Evolutionary conservation across 2,329 filamentous ascomycete genomes (phyloP), one percentile per base, ranked within the genome.

Genomic region (Waltergamsia citrina): DNA sequence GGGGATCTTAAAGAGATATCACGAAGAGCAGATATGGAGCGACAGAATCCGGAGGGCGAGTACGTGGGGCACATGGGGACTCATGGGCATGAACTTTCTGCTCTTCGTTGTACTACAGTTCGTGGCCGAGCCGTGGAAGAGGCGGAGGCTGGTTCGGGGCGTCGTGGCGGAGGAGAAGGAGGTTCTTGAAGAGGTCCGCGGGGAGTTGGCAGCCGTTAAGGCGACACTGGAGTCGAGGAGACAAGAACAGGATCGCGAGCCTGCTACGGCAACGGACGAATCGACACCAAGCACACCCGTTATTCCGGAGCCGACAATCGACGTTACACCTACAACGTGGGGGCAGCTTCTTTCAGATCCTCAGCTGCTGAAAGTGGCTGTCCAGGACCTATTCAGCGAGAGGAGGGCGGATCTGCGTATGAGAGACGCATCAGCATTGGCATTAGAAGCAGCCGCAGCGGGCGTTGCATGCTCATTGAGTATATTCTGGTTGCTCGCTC

Each of bases 21-120:
- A 98, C 57, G 92, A 98, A 62, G 92, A 98, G 64, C 92, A 98
- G 63, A 93, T 98, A 37, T 98, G 92, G 92, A 94, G 85, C 52
- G 92, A 98, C 56, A 90, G 94, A 47, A 98, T 98, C 53, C 73
- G 92, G 23, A 72, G 92, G 43, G 94, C 94, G 69, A 92, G 84
- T 54, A 98, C 92, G 0, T 98, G 92, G 92, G 90, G 93, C 23
- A 98, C 92, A 0, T 96, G 93, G 78, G 92, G 90, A 1, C 64
- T 98, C 41, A 98, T 98, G 92, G 90, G 90, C 17, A 75, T 96
- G 50, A 98, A 98, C 53, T 84, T 96, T 21, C 56, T 96, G 40
- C 62, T 98, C 30, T 85, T 98, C 52, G 60, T 98, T 34, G 70
- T 88, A 14, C 78, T 93, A 46, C 81, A 95, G 59, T 80, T 94